Evolutionary conservation across 805 yeast genomes (phyloP), one percentile per base, ranked within the genome.

Genomic region (Cyberlindnera euphorbiiphila): DNA sequence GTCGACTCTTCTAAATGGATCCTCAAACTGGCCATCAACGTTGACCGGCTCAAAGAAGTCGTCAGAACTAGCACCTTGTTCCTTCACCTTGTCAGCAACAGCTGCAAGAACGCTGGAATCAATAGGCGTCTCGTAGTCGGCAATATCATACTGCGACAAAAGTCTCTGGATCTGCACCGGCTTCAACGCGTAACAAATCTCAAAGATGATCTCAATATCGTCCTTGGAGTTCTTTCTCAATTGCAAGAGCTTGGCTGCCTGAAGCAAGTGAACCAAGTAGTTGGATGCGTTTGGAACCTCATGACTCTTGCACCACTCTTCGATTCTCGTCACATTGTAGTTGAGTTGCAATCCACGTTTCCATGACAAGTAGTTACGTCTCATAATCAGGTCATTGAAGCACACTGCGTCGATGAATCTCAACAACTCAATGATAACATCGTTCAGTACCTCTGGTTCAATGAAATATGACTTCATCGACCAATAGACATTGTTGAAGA

Each of bases 271-370:
- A 45, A 81, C 81, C 58, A 93, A 72, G 56, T 87, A 80, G 25
- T 80, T 77, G 4, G 91, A 76, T 2, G 94, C 95, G 58, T 89
- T 96, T 34, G 84, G 83, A 45, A 93, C 77, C 36, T 84, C 89
- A 60, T 91, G 96, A 7, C 87, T 78, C 66, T 87, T 91, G 64
- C 98, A 91, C 98, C 98, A 93, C 66, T 93, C 99, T 62, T 88
- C 97, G 53, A 93, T 73, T 55, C 98, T 77, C 4, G 98, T 93
- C 37, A 89, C 94, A 61, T 93, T 93, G 66, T 93, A 93, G 61
- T 88, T 93, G 64, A 93, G 78, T 65, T 93, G 98, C 51, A 93
- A 73, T 32, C 98, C 98, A 59, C 98, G 82, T 68, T 91, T 93
- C 98, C 98, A 93, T 9, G 96, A 83, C 57, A 91, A 68, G 66